Evolutionary conservation across 2,329 filamentous ascomycete species (phyloP).

Genomic region (Polytolypa hystricis): DNA sequence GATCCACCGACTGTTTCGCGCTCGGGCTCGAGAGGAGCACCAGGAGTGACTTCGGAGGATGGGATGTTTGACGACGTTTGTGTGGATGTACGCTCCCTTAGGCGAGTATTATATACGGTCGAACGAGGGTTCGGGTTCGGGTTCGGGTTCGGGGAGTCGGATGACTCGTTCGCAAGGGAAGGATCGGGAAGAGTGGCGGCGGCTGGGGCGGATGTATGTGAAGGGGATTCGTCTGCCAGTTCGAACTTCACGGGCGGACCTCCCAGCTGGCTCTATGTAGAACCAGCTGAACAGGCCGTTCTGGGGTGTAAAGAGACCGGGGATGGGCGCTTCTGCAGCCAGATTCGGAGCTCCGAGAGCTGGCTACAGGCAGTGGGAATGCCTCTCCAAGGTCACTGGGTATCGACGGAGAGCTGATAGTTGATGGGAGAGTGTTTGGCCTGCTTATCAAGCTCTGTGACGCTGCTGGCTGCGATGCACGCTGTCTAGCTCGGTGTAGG

Average conservation of each 20-base stretch:
- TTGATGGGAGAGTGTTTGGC: too few species aligned
- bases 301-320: slow-evolving; percentile 2
- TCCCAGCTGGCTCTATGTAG: slow-evolving; percentile 32
- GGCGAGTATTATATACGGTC: too few species aligned
- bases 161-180: slow-evolving; percentile 24
- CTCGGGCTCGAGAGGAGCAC: slow-evolving; percentile 2
- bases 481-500: too few species aligned
- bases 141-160: slow-evolving; percentile 6
- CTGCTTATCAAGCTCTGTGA: too few species aligned
- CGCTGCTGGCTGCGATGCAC: too few species aligned
- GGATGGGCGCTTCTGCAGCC: slow-evolving; percentile 1
- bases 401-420: too few species aligned
- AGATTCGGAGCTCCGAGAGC: slow-evolving; percentile 5
- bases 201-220: slow-evolving; percentile 48
- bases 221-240: slow-evolving; percentile 61
- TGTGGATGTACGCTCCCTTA: too few species aligned
- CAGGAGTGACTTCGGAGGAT: not conserved
- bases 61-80: too few species aligned
- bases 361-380: slow-evolving; percentile 2
- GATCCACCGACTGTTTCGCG: slow-evolving; percentile 3
- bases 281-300: slow-evolving; percentile 35
- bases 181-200: slow-evolving; percentile 56
- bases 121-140: not conserved
- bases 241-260: slow-evolving; percentile 45
- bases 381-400: too few species aligned